Conservation (phyloP, 1,284 basidiomycete genomes). For the Ustilago xerochloae region DNA sequence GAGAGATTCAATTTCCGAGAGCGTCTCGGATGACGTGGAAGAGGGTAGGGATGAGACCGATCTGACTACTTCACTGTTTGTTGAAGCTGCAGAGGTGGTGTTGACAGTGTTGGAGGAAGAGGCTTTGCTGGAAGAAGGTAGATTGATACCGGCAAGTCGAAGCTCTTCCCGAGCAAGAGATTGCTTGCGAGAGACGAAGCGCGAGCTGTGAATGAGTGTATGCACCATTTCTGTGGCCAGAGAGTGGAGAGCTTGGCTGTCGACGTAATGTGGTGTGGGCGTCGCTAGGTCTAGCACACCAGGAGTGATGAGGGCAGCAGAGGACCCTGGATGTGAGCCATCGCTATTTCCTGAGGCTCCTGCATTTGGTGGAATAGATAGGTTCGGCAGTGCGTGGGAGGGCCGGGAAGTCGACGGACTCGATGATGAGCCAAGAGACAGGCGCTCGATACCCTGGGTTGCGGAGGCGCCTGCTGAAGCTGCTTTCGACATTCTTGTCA, state of each 20-base stretch:
- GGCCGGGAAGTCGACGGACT: constrained; percentile 23
- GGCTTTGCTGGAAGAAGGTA: constrained; percentile 3
- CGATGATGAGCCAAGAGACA: constrained; percentile 33
- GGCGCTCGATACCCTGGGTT: constrained; percentile 27
- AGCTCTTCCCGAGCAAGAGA: constrained; percentile 70
- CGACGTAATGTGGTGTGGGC: constrained; percentile 72
- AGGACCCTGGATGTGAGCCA: constrained; percentile 9
- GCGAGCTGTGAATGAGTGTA: constrained; percentile 44
- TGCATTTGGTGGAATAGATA: constrained; percentile 9
- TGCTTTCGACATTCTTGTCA: constrained; percentile 25
- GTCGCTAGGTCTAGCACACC: constrained; percentile 67
- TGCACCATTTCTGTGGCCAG: constrained; percentile 80
- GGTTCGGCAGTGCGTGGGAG: constrained; percentile 37
- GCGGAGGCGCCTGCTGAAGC: constrained; percentile 9
- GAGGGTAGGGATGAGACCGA: constrained; percentile 55
- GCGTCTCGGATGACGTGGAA: constrained; percentile 22
- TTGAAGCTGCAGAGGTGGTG: background rate
- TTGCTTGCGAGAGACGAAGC: constrained; percentile 70
- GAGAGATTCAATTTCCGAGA: constrained; percentile 75
- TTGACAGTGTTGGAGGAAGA: background rate
- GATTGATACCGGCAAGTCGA: constrained; percentile 26
- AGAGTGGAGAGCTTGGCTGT: constrained; percentile 82
- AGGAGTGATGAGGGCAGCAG: constrained; percentile 36
- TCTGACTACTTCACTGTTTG: constrained; percentile 21
- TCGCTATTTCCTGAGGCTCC: constrained; percentile 10